These are phyloP conservation scores for Cyclanthera cordifolia DNA, from an alignment of 306 rosid genomes.

Conservation along the genomic window DNA sequence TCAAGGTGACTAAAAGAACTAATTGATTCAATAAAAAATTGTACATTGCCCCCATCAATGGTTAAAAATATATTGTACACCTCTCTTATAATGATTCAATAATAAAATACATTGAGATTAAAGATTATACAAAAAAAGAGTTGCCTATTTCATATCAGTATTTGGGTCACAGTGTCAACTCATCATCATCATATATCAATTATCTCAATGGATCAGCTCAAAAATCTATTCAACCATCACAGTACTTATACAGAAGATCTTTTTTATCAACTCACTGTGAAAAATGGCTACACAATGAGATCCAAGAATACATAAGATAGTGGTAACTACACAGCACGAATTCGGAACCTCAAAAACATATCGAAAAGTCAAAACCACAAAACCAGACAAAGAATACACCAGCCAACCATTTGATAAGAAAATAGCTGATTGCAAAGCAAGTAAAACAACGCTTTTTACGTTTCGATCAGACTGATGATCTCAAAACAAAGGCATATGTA, in stretches of 20 bases:
- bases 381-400: not conserved
- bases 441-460: not conserved
- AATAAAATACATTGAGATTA: no score
- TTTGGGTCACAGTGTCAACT: not conserved
- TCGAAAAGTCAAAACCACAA: not conserved
- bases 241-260: not conserved
- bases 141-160: not conserved
- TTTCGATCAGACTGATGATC: conserved; percentile 21
- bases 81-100: no score
- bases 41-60: no score
- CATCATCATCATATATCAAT: not conserved
- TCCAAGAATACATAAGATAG: not conserved
- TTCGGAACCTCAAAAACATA: not conserved
- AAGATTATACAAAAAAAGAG: no score
- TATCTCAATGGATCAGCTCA: not conserved
- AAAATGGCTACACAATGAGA: conserved; percentile 1
- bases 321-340: not conserved
- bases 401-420: not conserved
- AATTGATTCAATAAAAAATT: no score
- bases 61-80: no score
- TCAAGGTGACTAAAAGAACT: no score
- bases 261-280: not conserved
- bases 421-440: not conserved
- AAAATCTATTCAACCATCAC: not conserved
- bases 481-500: conserved; percentile 30